Percentiles rank a stretch among this genome's conserved stretches.
Conservation (phyloP, 345 rosid genomes). For the Populus pruinosa region DNA sequence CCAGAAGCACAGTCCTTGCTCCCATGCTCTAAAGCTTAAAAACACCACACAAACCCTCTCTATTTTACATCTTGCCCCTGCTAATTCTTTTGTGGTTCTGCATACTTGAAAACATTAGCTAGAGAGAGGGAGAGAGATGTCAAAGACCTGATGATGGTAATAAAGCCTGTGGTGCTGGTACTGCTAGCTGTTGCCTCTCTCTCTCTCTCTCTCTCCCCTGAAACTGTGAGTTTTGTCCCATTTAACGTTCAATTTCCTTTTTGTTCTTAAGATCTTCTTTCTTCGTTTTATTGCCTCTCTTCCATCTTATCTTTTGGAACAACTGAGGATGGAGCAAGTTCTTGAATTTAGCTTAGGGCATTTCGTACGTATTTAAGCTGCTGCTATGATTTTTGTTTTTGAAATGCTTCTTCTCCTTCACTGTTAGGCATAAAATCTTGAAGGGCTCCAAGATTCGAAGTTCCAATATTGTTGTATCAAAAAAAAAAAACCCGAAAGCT, state of each 20-base stretch:
- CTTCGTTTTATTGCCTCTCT: background rate
- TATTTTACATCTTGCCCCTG: background rate
- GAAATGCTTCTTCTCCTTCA: background rate
- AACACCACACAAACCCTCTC: slow-evolving; percentile 10
- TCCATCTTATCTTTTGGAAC: background rate
- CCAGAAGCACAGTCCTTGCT: slow-evolving; percentile 47
- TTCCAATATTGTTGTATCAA: background rate
- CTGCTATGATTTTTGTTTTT: background rate
- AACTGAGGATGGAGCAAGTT: background rate
- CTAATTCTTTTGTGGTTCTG: background rate
- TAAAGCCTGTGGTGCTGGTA: slow-evolving; percentile 14
- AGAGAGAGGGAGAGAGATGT: background rate
- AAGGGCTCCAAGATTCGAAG: background rate
- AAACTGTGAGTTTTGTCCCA: slow-evolving; percentile 29
- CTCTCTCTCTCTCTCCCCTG: background rate
- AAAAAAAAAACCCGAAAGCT: background rate
- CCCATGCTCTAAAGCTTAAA: background rate
- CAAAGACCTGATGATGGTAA: background rate
- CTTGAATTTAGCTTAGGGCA: background rate
- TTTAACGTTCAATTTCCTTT: slow-evolving; percentile 20
- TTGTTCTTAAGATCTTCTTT: slow-evolving; percentile 6
- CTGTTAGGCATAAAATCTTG: background rate
- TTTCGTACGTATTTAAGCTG: slow-evolving; percentile 1
- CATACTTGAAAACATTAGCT: background rate
- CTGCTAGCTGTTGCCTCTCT: slow-evolving; percentile 14